Evolutionary conservation across 768 basidiomycete species (phyloP).

Genomic region (Pisolithus marmoratus): DNA sequence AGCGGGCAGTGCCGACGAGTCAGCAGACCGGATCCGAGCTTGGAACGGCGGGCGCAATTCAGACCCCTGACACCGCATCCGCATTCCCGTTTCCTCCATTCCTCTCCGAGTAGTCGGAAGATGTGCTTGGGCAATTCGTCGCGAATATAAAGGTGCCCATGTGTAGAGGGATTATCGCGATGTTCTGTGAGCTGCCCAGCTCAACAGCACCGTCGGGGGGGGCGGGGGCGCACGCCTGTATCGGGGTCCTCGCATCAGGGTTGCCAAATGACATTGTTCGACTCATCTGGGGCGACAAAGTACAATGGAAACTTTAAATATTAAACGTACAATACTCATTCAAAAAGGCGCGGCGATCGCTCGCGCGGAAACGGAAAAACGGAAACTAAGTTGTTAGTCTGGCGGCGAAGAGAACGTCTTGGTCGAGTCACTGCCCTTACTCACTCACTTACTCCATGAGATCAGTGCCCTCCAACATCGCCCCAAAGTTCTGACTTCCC

Average conservation of each 20-base stretch:
- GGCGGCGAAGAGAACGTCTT: not conserved
- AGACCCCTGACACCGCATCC: slow-evolving; percentile 7
- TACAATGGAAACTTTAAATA: slow-evolving; percentile 1
- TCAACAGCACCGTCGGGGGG: too few relatives aligned
- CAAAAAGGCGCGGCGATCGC: not conserved
- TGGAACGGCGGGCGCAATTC: slow-evolving; percentile 1
- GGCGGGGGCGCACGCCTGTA: not conserved
- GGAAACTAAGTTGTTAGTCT: not conserved
- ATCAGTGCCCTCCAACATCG: slow-evolving; percentile 29
- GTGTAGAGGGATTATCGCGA: too few relatives aligned
- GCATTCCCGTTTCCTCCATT: too few relatives aligned
- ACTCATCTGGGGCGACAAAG: slow-evolving; percentile 2
- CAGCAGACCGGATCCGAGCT: slow-evolving; percentile 14
- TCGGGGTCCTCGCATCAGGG: slow-evolving; percentile 2
- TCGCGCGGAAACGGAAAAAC: not conserved
- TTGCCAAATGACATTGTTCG: slow-evolving; percentile 7
- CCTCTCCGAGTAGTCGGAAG: too few relatives aligned
- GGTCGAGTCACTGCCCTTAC: not conserved
- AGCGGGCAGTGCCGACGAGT: slow-evolving; percentile 1
- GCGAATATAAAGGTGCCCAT: too few relatives aligned
- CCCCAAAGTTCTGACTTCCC: slow-evolving; percentile 37
- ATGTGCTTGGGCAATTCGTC: too few relatives aligned
- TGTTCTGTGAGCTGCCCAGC: too few relatives aligned
- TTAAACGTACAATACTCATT: slow-evolving; percentile 5
- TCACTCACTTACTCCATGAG: slow-evolving; percentile 1